These are phyloP conservation scores for Betula pendula DNA, from an alignment of 306 rosid genomes.

Conservation along the genomic window DNA sequence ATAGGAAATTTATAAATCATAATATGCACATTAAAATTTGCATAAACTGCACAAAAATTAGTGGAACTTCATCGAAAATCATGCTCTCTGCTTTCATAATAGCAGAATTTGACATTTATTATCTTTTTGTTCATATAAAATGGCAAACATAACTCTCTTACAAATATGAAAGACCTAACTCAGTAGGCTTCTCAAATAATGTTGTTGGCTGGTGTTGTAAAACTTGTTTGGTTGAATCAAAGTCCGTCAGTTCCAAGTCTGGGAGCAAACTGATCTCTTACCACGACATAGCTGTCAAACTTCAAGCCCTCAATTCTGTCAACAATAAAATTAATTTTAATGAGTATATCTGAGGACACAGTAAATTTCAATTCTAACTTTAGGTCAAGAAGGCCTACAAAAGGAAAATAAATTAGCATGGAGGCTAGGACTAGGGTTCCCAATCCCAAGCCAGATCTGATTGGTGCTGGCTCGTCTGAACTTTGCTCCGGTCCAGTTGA, in stretches of 20 bases:
- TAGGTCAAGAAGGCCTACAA: too few relatives aligned
- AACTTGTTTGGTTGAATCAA: neutral
- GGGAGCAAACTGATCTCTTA: neutral
- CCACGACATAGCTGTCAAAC: neutral
- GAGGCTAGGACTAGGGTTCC: too few relatives aligned
- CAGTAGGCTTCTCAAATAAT: neutral
- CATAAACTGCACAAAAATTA: neutral
- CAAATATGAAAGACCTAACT: neutral
- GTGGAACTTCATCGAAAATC: neutral
- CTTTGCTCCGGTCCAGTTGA: too few relatives aligned
- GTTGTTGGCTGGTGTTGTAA: neutral
- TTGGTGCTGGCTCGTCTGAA: too few relatives aligned
- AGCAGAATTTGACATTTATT: neutral
- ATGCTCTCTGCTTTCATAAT: neutral
- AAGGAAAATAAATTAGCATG: too few relatives aligned
- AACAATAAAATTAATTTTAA: neutral
- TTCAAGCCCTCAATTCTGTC: constrained; percentile 1
- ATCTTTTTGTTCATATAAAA: neutral
- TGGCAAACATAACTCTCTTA: neutral
- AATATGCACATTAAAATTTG: neutral
- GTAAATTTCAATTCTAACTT: too few relatives aligned
- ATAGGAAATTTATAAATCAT: neutral
- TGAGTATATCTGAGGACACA: neutral
- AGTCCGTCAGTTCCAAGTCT: neutral
- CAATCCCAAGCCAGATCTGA: too few relatives aligned